Evolutionary conservation across 768 basidiomycete species (phyloP), one percentile per base, ranked within the genome.

Genomic region (Coprinopsis cinerea): DNA sequence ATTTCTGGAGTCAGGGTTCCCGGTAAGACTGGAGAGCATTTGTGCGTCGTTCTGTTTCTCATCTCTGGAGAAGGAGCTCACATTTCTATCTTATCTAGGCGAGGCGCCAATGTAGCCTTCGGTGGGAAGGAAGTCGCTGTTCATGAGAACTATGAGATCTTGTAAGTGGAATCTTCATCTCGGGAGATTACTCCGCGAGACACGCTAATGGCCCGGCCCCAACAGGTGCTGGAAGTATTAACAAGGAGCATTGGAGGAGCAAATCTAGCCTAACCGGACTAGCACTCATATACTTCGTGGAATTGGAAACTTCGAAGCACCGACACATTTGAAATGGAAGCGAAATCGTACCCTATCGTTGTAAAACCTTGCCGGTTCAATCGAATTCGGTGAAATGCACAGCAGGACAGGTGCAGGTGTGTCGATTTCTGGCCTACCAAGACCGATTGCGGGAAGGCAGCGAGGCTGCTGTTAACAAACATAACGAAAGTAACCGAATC

Each of bases 1-100:
- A 65, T 87, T 41, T 62, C 74, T 27, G 78, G 76, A 0, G 60
- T 80, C 11, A 67, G 57, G 30, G 80, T 89, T n/a, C 87, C 86
- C 3, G 88, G 87, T 30, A 90, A 90, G 67, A 77, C 81, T 0
- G 82, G 78, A 1, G 70, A 76, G 52, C 88, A 90, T 65, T 66
- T 90, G 85, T 85, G 51, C 20, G 78, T 67, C 14, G 51, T 50
- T 15, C 44, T 39, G 30, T 20, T 7, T 30, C 11, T 41, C 14
- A 37, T 36, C 27, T 15, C n/a, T 17, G 30, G 24, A 2, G 6
- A 28, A 22, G 37, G 28, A 10, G 30, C 24, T 40, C 22, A 15
- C 18, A n/a, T 39, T 18, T 49, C 23, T 22, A 20, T 47, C n/a
- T n/a, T 28, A 39, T 48, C 11, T 27, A 78, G 76, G 41, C 60